A percentile compares a stretch with the other conserved stretches of the same genome.
Conservation (phyloP, 1,284 basidiomycete genomes). For the Apiotrichum sp. region DNA sequence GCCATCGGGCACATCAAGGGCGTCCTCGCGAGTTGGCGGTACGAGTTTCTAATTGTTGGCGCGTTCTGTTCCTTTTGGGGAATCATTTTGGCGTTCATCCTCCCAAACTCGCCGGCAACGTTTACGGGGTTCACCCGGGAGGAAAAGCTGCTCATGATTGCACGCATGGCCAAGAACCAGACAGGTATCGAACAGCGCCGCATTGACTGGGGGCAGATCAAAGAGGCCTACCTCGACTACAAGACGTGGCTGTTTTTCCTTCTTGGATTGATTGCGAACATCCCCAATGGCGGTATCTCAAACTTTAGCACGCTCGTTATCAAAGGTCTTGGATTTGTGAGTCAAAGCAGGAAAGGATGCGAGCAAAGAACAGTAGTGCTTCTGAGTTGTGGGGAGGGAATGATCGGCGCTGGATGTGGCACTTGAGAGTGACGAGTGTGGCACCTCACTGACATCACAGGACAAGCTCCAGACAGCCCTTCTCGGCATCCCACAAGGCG, state of each 20-base stretch:
- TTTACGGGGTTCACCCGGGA: constrained; percentile 42
- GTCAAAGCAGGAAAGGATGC: too few relatives aligned
- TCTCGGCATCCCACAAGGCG: constrained; percentile 45
- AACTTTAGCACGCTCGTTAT: constrained; percentile 46
- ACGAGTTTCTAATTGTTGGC: constrained; percentile 47
- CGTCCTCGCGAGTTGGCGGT: constrained; percentile 42
- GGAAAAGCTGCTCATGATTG: constrained; percentile 47
- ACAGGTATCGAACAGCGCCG: constrained; percentile 46
- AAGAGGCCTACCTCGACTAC: constrained; percentile 34
- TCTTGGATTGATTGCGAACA: constrained; percentile 42
- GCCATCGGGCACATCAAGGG: constrained; percentile 32
- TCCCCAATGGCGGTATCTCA: constrained; percentile 35
- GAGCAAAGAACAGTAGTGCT: too few relatives aligned
- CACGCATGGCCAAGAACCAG: constrained; percentile 43
- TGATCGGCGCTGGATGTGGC: too few relatives aligned
- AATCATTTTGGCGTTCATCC: constrained; percentile 32
- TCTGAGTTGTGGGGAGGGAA: too few relatives aligned
- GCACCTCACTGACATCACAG: not conserved
- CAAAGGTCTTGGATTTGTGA: constrained; percentile 34
- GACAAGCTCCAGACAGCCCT: constrained; percentile 41
- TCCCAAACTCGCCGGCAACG: constrained; percentile 41
- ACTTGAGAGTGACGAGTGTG: not conserved
- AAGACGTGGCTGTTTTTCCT: constrained; percentile 39
- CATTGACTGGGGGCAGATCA: constrained; percentile 47
- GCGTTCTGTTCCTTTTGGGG: constrained; percentile 41